Evolutionary conservation across 805 yeast genomes (phyloP).

Genomic region (Teunomyces pallodes): DNA sequence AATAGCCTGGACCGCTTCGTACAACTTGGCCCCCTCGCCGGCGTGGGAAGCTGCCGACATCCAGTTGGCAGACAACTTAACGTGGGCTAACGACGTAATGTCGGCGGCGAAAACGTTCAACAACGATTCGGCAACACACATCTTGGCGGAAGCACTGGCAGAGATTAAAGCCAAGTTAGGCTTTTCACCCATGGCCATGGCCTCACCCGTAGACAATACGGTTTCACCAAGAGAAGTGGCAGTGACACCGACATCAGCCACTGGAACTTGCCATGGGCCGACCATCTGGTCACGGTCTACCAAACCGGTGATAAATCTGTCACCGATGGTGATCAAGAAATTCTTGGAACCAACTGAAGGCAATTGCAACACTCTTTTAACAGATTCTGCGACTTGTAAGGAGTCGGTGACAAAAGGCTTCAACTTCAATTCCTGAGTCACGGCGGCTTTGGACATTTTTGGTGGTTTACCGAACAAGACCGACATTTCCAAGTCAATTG

Average conservation of each 20-base stretch:
- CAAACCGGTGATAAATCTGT: constrained; percentile 94
- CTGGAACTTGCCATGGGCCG: constrained; percentile 99
- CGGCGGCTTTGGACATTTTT: constrained; percentile 78
- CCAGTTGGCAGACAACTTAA: constrained; percentile 96
- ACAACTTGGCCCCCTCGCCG: constrained; percentile 93
- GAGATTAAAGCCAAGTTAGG: constrained; percentile 87
- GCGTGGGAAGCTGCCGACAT: constrained; percentile 95
- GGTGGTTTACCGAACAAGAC: constrained; percentile 97
- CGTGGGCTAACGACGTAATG: constrained; percentile 65
- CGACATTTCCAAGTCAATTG: constrained; percentile 95
- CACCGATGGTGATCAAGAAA: constrained; percentile 96
- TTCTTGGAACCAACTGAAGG: constrained; percentile 96
- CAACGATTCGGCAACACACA: constrained; percentile 93
- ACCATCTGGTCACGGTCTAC: constrained; percentile 98
- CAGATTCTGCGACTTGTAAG: constrained; percentile 56
- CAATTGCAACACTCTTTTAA: constrained; percentile 77
- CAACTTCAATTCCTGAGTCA: constrained; percentile 57
- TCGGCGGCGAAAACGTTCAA: constrained; percentile 89
- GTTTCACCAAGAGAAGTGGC: constrained; percentile 81
- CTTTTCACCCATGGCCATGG: constrained; percentile 95
- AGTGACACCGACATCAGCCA: constrained; percentile 96
- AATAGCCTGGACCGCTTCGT: constrained; percentile 96
- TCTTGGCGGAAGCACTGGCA: constrained; percentile 88
- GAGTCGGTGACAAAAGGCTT: constrained; percentile 34
- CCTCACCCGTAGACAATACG: constrained; percentile 83